Evolutionary conservation across 2,329 filamentous ascomycete species (phyloP), one percentile per base, ranked within the genome.

Genomic region (Fusarium secorum): DNA sequence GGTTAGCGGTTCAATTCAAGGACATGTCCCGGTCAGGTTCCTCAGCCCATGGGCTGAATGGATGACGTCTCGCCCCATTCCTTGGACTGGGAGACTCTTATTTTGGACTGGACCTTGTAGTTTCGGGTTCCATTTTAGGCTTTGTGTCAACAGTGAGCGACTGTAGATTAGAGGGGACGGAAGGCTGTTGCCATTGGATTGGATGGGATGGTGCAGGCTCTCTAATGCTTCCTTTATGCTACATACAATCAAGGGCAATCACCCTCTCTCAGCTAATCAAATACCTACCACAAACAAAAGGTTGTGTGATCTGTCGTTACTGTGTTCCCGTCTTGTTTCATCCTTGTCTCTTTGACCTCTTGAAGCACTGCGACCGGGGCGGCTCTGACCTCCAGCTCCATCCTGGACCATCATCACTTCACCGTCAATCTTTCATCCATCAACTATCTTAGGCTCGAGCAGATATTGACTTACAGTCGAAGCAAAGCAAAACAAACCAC

Each of bases 381-480:
- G 52, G 52, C 65, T 72, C 53, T 54, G 60, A 44, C 58, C 39
- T 69, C 48, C 36, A 64, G 46, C 39, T 63, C 44, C 44, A 58
- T 66, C 30, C 35, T 54, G 30, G 22, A 32, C 32, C 49, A 59
- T 54, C 42, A 56, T 57, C 60, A 64, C 70, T 66, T 72, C 70
- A 73, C 70, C 70, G 70, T 71, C 66, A 72, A 68, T 72, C 68
- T 67, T 48, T 57, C 58, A 59, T 66, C 62, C 60, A 60, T 54
- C 49, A 55, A 54, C 59, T 57, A 45, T 54, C 55, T n/a, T 30
- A 30, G 45, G 45, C 57, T 59, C 35, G 22, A 46, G 36, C 56
- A 63, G 55, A 59, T 60, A 72, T 49, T 39, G 32, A 52, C 48
- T 36, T 36, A n/a, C 64, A 58, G 36, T 42, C 46, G 35, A 65